Evolutionary conservation across 2,329 filamentous ascomycete species (phyloP), one percentile per base, ranked within the genome.

Genomic region (Cladophialophora carrionii): DNA sequence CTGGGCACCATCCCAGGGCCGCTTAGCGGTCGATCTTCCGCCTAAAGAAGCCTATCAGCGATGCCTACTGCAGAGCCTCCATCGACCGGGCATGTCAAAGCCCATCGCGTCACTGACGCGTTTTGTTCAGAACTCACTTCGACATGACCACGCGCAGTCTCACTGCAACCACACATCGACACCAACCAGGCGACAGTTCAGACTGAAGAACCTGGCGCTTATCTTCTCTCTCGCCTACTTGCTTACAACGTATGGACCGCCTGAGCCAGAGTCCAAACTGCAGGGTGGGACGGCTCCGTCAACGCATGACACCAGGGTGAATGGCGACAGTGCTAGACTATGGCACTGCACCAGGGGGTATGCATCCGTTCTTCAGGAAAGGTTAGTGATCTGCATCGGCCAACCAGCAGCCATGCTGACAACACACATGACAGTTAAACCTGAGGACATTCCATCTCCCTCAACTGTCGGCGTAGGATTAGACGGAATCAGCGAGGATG

Each of bases 291-390:
- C 57, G 12, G 10, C 43, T 32, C 24, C 29, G 22, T 41, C 20
- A 31, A 32, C 26, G 31, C 20, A 17, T 22, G 52, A 57, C 14
- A 20, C 26, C 14, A 12, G 46, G 32, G 29, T 64, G 66, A 67
- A 69, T 70, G 66, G 67, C 66, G 31, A 48, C 63, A 12, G 34
- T 63, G 53, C 22, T 68, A 22, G 64, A 66, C 17, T 52, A 65
- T 67, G 67, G 61, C 57, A 59, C 53, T 59, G 49, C 24, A n/a
- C 56, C 57, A 62, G 56, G 34, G 49, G n/a, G 46, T 62, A 65
- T 70, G 64, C 65, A 69, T 63, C 68, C 68, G 22, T 67, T 70
- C 64, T 70, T 70, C 57, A 55, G 51, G 67, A 75, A 75, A 75
- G 75, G 79, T 80, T 61, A 69, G 34, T 56, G 68, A 65, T 51